Evolutionary conservation across 768 basidiomycete species (phyloP), one percentile per base, ranked within the genome.

Genomic region (Cantharellus anzutake): DNA sequence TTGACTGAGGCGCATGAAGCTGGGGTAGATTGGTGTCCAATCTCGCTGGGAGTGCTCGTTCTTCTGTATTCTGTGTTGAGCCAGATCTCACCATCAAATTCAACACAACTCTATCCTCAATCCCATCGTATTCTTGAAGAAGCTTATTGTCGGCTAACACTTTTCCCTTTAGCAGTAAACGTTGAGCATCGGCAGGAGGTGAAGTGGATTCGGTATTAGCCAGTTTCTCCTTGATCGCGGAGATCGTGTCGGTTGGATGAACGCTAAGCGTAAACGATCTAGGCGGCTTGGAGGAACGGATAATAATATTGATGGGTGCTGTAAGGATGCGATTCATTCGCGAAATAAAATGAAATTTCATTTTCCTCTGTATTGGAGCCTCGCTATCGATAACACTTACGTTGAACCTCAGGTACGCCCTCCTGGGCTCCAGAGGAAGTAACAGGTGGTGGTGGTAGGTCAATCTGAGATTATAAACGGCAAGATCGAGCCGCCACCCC

Each of bases 121-220:
- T 76, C 67, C 73, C 79, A 37, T 11, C 35, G 74, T 97, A 99
- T 69, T 98, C 96, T 67, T 85, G 84, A 44, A 98, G 73, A 5
- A 99, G 79, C 68, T 93, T 94, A 35, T 73, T 73, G 73, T 97
- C 94, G 14, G 81, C 82, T 63, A 98, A 78, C 0, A 85, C 91
- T 70, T 99, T 99, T 60, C 96, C 96, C 71, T 93, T 97, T 58
- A 96, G 75, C 5, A 99, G 74, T 14, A 97, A 78, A 2, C 96
- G 76, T 70, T 96, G 93, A 39, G 78, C 75, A 67, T 89, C 83
- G 51, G 82, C 78, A 4, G 84, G 79, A 0, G 92, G 92, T 0
- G 88, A 87, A 14, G 67, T 64, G 20, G 38, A 80, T 73, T 64
- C 42, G 5, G 82, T 74, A 1, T 79, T 67, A 11, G 83, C 78